Evolutionary conservation across 495 filamentous ascomycete genomes (phyloP).

Genomic region (Oidiodendron maius): DNA sequence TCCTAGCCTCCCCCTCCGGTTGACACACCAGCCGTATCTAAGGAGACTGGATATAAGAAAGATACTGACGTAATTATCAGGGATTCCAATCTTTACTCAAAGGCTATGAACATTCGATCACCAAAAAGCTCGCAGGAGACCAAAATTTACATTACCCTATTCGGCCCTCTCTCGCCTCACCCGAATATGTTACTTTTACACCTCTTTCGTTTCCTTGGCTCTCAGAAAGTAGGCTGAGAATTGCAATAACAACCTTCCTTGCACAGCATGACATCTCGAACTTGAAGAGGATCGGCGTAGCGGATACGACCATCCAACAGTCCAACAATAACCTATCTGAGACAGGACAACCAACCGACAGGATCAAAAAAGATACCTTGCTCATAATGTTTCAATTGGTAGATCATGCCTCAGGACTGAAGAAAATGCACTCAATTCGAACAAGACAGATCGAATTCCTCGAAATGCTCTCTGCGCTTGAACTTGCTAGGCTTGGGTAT

Average conservation of each 20-base stretch:
- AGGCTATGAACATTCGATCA: constrained; percentile 14
- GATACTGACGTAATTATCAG: constrained; percentile 5
- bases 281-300: not conserved
- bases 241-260: constrained; percentile 9
- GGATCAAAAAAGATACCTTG: constrained; percentile 13
- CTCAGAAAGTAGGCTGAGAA: constrained; percentile 7
- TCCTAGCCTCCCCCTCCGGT: too few relatives aligned
- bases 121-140: not conserved
- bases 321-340: constrained; percentile 9
- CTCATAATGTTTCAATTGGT: constrained; percentile 11
- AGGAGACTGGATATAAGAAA: too few relatives aligned
- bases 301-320: constrained; percentile 5
- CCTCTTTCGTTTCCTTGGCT: constrained; percentile 15
- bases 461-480: not conserved
- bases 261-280: constrained; percentile 11
- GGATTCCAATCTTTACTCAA: constrained; percentile 11
- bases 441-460: constrained; percentile 10
- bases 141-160: not conserved
- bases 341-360: not conserved
- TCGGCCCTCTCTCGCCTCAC: not conserved
- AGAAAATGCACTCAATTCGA: constrained; percentile 2
- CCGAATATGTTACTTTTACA: not conserved
- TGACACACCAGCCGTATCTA: too few relatives aligned
- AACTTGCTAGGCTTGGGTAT: constrained; percentile 14
- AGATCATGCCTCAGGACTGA: constrained; percentile 11